phyloP scores from a whole-genome alignment of 176 grass and related monocot species.

The Canna indica region DNA sequence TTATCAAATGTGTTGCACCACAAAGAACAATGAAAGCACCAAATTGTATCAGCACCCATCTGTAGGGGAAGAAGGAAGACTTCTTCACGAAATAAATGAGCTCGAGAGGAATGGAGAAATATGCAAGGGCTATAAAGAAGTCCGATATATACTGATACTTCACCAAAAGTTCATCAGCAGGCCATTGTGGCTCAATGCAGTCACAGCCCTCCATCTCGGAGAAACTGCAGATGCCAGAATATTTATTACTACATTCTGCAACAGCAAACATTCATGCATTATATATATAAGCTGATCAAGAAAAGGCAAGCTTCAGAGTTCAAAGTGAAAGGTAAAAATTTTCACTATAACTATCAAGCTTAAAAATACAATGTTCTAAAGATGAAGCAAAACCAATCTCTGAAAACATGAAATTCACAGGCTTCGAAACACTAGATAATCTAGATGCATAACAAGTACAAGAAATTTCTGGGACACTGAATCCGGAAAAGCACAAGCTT shows the following conservation, averaged over 20 bases:
- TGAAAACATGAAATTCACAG: background rate
- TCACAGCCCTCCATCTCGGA: conserved; percentile 51
- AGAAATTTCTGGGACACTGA: too few species aligned
- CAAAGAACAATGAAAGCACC: conserved; percentile 70
- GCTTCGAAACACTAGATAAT: too few species aligned
- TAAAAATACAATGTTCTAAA: background rate
- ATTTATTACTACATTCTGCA: conserved; percentile 5
- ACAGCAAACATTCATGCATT: background rate
- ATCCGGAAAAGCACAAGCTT: too few species aligned
- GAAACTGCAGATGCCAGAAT: background rate
- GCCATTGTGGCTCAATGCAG: conserved; percentile 64
- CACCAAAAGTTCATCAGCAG: conserved; percentile 47
- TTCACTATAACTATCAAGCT: background rate
- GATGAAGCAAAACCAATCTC: background rate
- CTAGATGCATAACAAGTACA: too few species aligned
- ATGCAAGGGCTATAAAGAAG: conserved; percentile 77
- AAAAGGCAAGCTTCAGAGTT: background rate
- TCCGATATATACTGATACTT: conserved; percentile 79
- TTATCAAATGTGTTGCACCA: conserved; percentile 62
- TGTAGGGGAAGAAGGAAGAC: conserved; percentile 61
- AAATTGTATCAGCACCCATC: conserved; percentile 65
- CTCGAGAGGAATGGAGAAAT: conserved; percentile 77
- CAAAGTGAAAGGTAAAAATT: background rate
- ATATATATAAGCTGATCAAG: background rate
- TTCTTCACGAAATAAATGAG: conserved; percentile 81